Conservation (phyloP, 345 rosid genomes). For the Salix udensis region DNA sequence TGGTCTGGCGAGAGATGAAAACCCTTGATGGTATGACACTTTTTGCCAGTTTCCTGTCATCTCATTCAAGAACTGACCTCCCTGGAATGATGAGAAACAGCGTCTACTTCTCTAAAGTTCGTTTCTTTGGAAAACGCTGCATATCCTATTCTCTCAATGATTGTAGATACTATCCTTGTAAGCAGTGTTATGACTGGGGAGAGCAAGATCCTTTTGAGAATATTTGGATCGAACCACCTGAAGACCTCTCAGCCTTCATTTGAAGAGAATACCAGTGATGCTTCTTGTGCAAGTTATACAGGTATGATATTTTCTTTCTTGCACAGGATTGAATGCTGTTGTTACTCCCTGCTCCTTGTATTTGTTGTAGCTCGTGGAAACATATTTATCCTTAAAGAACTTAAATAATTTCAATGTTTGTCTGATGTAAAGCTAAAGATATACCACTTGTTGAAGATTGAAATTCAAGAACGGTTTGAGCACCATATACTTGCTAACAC, state of each 20-base stretch:
- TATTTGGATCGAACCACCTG: conserved; percentile 64
- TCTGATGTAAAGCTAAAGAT: neutral
- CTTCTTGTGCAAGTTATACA: neutral
- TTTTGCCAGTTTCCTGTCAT: conserved; percentile 59
- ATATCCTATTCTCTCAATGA: conserved; percentile 51
- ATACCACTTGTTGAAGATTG: neutral
- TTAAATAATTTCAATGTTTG: neutral
- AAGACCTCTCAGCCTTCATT: conserved; percentile 30
- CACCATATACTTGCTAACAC: neutral
- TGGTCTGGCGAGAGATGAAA: conserved; percentile 55
- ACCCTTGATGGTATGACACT: conserved; percentile 54
- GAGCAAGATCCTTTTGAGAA: conserved; percentile 55
- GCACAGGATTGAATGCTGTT: conserved; percentile 3
- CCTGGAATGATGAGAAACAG: conserved; percentile 54
- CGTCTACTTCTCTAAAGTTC: conserved; percentile 64
- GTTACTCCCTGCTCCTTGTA: neutral
- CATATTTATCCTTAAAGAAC: conserved; percentile 10
- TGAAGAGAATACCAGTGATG: conserved; percentile 15
- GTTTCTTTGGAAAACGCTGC: conserved; percentile 64
- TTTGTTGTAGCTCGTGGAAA: neutral
- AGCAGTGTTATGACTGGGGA: conserved; percentile 60
- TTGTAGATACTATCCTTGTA: conserved; percentile 53
- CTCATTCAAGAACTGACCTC: conserved; percentile 46
- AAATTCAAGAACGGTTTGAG: neutral
- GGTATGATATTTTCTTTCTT: neutral